Conservation (phyloP, 1,284 basidiomycete genomes). For the Phlebopus sp. region DNA sequence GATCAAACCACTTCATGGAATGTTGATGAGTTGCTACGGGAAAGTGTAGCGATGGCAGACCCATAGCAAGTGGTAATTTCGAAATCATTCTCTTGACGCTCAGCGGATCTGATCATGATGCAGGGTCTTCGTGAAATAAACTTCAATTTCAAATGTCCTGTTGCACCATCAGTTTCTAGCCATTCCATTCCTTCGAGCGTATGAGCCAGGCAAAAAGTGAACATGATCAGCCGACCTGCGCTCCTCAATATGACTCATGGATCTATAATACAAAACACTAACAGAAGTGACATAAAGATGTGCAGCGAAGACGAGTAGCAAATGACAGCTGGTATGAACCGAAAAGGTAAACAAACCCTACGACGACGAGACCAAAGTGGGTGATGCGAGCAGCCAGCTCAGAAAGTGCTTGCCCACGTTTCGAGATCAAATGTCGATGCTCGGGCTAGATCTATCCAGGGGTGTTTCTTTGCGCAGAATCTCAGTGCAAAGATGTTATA, state of each 20-base stretch:
- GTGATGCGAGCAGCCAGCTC: conserved; percentile 22
- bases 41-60: too few species aligned
- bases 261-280: conserved; percentile 31
- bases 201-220: neutral
- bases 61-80: too few species aligned
- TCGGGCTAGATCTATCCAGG: conserved; percentile 55
- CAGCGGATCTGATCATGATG: too few species aligned
- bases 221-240: neutral
- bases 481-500: conserved; percentile 5
- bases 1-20: too few species aligned
- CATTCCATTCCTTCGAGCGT: neutral
- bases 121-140: too few species aligned
- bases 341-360: conserved; percentile 13
- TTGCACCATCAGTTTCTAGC: too few species aligned
- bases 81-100: too few species aligned
- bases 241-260: conserved; percentile 8
- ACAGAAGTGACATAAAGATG: conserved; percentile 28
- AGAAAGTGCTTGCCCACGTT: conserved; percentile 64
- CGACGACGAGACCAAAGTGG: conserved; percentile 10
- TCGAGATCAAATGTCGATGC: conserved; percentile 54
- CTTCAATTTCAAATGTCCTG: too few species aligned
- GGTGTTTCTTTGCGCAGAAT: conserved; percentile 44
- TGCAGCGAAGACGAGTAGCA: conserved; percentile 27
- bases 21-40: too few species aligned
- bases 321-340: conserved; percentile 24